Percentiles rank a stretch among this genome's conserved stretches.
phyloP scores from a whole-genome alignment of 176 grass and related monocot species.

The Canna indica region DNA sequence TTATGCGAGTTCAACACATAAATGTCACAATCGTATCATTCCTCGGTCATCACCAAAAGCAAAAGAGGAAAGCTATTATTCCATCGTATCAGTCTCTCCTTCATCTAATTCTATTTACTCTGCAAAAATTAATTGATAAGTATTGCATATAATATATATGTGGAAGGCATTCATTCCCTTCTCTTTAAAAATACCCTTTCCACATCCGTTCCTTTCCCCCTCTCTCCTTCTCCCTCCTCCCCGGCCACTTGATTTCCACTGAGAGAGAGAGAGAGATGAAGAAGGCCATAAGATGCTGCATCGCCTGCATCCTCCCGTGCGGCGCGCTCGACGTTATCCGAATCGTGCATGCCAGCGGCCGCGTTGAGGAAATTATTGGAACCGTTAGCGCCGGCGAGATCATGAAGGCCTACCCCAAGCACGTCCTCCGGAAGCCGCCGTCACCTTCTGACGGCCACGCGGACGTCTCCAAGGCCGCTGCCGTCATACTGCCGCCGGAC shows the following conservation, averaged over 20 bases:
- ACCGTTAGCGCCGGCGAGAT: constrained; percentile 77
- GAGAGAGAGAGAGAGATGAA: constrained; percentile 14
- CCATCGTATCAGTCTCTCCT: no score
- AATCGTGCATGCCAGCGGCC: constrained; percentile 86
- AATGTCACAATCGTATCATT: no score
- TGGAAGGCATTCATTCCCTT: no score
- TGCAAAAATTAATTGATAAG: no score
- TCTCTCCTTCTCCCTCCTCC: neutral
- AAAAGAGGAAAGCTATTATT: no score
- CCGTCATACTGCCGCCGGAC: constrained; percentile 63
- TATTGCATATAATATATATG: no score
- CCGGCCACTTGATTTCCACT: neutral
- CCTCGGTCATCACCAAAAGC: no score
- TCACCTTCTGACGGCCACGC: constrained; percentile 29
- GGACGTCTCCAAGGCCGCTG: constrained; percentile 31
- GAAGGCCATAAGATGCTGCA: constrained; percentile 93
- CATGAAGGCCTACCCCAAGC: constrained; percentile 81
- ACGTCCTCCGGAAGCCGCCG: constrained; percentile 69
- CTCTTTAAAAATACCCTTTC: no score
- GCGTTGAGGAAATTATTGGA: constrained; percentile 80
- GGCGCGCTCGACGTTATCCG: constrained; percentile 90
- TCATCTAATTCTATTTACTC: no score
- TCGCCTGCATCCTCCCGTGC: constrained; percentile 93
- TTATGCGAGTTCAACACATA: no score
- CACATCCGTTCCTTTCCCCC: no score